Base-by-base conservation (phyloP, 192 early-diverging fungal species). In the Glomus cerebriforme region DNA sequence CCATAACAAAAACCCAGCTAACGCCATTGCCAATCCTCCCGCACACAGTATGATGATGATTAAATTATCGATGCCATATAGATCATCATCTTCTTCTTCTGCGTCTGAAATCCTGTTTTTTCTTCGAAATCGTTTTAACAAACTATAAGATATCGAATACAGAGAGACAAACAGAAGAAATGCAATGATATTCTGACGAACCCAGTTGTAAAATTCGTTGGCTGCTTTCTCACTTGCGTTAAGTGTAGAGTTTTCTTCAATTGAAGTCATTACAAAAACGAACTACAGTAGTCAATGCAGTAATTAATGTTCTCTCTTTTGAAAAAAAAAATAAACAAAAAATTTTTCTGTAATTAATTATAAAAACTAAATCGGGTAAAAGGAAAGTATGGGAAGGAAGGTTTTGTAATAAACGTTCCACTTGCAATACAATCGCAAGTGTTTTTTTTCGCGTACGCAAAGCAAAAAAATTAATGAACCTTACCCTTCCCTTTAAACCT, bases 1-100 rank as follows among this genome's bases (percentile, higher is more conserved):
- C 31, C 67, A 68, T 26, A 78, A 68, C 9, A 68, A 68, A 35
- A 78, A 78, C 19, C 77, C 77, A 27, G 77, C 77, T 7, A 78
- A 58, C 3, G 77, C 77, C 77, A 78, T 78, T 68, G 77, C 77
- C 31, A 78, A 68, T 13, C 77, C 77, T 35, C 65, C 77, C 58
- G 77, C 77, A 66, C 77, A 78, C 8, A 78, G 35, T 7, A 78
- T 27, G 22, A 66, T 64, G 5, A 78, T 68, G 4, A 78, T 54
- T 47, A 78, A 78, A 54, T 69, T 58, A 35, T 78, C 77, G n/a
- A 78, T 78, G 6, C 63, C 74, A 75, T 34, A 60, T 7, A 45
- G 15, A 24, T 68, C 65, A 19, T 78, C 77, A 10, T 78, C 66
- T 32, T 78, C 77, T 12, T 75, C 59, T 26, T 78, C 77, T n/a